Conservation (phyloP, 768 basidiomycete genomes). For the Kwoniella europaea region DNA sequence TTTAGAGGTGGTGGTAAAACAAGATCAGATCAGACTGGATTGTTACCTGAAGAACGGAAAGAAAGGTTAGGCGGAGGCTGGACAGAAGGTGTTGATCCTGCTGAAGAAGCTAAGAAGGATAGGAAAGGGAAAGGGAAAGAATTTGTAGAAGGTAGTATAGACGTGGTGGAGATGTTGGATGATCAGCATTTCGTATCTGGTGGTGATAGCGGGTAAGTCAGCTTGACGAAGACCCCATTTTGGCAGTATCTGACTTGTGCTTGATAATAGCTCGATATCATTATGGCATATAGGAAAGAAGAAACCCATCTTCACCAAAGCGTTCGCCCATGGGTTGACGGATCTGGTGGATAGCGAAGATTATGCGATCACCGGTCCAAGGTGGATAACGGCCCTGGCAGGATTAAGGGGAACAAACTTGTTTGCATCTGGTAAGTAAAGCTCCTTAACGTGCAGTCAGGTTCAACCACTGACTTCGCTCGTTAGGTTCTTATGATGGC, state of each 20-base stretch:
- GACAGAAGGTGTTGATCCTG: constrained; percentile 62
- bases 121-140: constrained; percentile 61
- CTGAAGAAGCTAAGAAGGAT: constrained; percentile 59
- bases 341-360: constrained; percentile 55
- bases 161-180: constrained; percentile 92
- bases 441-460: too few relatives aligned
- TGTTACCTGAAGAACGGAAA: constrained; percentile 63
- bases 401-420: constrained; percentile 85
- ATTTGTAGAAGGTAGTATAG: constrained; percentile 88
- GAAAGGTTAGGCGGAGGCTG: constrained; percentile 63
- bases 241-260: not conserved
- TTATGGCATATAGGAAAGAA: constrained; percentile 92
- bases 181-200: constrained; percentile 90
- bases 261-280: constrained; percentile 72
- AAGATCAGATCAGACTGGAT: constrained; percentile 70
- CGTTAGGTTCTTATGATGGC: constrained; percentile 89
- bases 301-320: constrained; percentile 86
- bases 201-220: constrained; percentile 89
- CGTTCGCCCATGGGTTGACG: constrained; percentile 80
- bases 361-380: constrained; percentile 73
- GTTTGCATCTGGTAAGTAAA: constrained; percentile 77
- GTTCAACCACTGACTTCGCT: not conserved
- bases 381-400: constrained; percentile 89
- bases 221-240: not conserved
- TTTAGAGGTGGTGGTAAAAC: constrained; percentile 94